Evolutionary conservation across 805 yeast species (phyloP), one percentile per base, ranked within the genome.

Genomic region (Schwanniomyces sp.): DNA sequence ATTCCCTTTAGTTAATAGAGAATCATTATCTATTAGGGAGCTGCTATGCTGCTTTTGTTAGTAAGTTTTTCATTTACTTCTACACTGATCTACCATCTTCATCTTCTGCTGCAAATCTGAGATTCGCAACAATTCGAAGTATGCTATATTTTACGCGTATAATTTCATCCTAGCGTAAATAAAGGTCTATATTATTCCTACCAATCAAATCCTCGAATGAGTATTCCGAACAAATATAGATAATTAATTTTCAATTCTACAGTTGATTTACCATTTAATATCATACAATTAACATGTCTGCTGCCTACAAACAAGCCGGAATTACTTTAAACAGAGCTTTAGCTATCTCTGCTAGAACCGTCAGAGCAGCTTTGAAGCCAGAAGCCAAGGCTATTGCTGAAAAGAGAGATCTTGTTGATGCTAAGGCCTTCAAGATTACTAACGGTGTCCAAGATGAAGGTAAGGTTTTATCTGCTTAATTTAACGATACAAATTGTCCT

Each of bases 341-440:
- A 70, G 82, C 96, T 57, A 80, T 92, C 65, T 88, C 97, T 64
- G 96, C 97, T 64, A 84, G 84, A 69, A 81, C 96, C 53, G 82
- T 90, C 59, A 90, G 97, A 78, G 77, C 79, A 61, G 85, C 97
- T 44, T 82, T 92, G 68, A 92, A 92, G 79, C 84, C 91, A 55
- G 96, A 91, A 63, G 70, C 82, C 66, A 88, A 86, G 69, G 86
- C 81, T 54, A 80, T 76, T 52, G 86, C 86, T 56, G 81, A 82
- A 62, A 81, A 78, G 69, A 88, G 95, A 78, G 85, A 85, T 58
- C 55, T 70, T 62, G 71, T 87, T 54, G 98, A 92, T 64, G 87
- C 84, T 59, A 82, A 81, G 68, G 85, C 78, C 55, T 82, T 85
- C 69, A 80, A 78, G 65, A 80, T 84, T 72, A 85, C 79, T 63